phyloP scores from a whole-genome alignment of 2,329 filamentous ascomycete genomes.

The Ascomycota sp. region DNA sequence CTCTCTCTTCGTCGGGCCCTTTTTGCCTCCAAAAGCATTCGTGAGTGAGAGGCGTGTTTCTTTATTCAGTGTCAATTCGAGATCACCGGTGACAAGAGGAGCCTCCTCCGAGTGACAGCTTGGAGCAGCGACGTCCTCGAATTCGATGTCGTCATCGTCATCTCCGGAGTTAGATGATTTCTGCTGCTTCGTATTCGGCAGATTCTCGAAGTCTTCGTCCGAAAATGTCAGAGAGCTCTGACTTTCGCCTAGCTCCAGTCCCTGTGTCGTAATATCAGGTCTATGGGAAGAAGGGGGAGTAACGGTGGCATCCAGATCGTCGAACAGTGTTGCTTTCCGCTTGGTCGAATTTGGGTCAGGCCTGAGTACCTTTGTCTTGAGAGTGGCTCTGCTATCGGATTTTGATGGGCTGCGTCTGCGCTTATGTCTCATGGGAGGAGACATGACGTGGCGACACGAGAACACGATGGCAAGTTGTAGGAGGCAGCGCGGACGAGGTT shows the following conservation, averaged over 20 bases:
- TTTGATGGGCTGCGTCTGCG: slow-evolving; percentile 27
- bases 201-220: slow-evolving; percentile 31
- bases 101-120: slow-evolving; percentile 26
- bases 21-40: slow-evolving; percentile 44
- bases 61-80: slow-evolving; percentile 48
- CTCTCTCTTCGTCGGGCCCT: slow-evolving; percentile 69
- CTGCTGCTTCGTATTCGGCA: slow-evolving; percentile 18
- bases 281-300: slow-evolving; percentile 21
- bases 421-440: slow-evolving; percentile 46
- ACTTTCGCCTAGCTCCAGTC: slow-evolving; percentile 21
- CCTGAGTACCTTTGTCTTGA: slow-evolving; percentile 6
- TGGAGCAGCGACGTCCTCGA: slow-evolving; percentile 42
- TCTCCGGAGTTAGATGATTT: slow-evolving; percentile 24
- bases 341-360: slow-evolving; percentile 1
- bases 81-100: slow-evolving; percentile 35
- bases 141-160: slow-evolving; percentile 23
- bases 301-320: slow-evolving; percentile 31
- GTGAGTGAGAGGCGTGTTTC: slow-evolving; percentile 36
- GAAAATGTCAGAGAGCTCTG: slow-evolving; percentile 29
- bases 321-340: slow-evolving; percentile 36
- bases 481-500: too few relatives aligned
- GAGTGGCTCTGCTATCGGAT: not conserved
- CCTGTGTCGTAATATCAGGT: slow-evolving; percentile 18
- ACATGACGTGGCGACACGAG: slow-evolving; percentile 24
- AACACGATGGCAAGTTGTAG: too few relatives aligned